These are phyloP conservation scores for Apiospora aurea DNA, from an alignment of 2,329 filamentous ascomycete species.

Conservation along the genomic window DNA sequence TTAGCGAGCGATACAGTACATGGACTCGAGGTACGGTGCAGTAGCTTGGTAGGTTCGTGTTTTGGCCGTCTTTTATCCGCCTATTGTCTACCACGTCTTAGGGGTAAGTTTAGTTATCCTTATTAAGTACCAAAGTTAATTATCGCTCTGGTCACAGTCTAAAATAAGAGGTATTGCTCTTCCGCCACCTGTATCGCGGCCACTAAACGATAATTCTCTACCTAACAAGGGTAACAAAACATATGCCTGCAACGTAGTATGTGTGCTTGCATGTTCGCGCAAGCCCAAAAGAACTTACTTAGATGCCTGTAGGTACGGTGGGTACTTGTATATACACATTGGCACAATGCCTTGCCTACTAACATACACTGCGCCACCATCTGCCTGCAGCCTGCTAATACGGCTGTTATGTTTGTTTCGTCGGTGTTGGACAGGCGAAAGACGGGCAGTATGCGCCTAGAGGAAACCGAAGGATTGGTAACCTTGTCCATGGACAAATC, in stretches of 20 bases:
- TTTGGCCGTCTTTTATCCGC: conserved; percentile 10
- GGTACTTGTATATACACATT: not conserved
- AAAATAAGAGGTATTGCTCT: too few species aligned
- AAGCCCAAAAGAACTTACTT: not conserved
- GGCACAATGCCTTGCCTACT: not conserved
- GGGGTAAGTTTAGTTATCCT: not conserved
- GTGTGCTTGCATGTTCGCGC: not conserved
- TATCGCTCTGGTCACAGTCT: too few species aligned
- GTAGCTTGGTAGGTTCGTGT: not conserved
- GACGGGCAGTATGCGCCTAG: not conserved
- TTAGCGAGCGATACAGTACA: conserved; percentile 1
- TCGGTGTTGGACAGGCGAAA: not conserved
- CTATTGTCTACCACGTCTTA: not conserved
- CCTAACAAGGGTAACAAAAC: too few species aligned
- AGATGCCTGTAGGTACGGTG: not conserved
- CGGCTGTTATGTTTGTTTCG: conserved; percentile 9
- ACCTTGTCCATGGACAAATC: not conserved
- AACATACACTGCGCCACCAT: too few species aligned
- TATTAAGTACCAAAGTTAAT: too few species aligned
- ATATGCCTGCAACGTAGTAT: too few species aligned
- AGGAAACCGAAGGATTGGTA: conserved; percentile 7
- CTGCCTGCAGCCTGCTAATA: not conserved
- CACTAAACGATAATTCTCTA: too few species aligned
- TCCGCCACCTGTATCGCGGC: too few species aligned
- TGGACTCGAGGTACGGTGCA: not conserved